Evolutionary conservation across 495 filamentous ascomycete genomes (phyloP).

Genomic region (Neurospora africana): DNA sequence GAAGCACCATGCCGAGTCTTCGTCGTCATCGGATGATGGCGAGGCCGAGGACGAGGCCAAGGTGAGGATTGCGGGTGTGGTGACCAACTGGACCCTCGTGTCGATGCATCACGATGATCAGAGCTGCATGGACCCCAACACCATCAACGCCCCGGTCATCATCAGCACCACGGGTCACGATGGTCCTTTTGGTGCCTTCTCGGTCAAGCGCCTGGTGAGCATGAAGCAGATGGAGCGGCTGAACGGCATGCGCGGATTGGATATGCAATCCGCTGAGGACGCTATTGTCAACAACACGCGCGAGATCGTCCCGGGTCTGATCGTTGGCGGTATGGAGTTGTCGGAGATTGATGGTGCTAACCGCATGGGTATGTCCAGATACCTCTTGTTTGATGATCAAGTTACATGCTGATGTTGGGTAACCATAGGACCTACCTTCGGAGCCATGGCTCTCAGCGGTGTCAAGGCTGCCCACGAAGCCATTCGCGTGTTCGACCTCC

Average conservation of each 20-base stretch:
- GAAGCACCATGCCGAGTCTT: conserved; percentile 9
- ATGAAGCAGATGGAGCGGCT: conserved; percentile 75
- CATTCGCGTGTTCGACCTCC: conserved; percentile 61
- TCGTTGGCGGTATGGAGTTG: conserved; percentile 90
- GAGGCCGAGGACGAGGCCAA: conserved; percentile 22
- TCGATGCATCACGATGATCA: conserved; percentile 78
- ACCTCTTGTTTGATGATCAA: background rate
- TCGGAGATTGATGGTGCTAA: conserved; percentile 84
- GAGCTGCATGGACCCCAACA: conserved; percentile 92
- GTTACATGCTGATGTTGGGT: background rate
- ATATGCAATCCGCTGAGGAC: conserved; percentile 84
- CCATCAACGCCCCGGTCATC: conserved; percentile 79
- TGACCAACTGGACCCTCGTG: conserved; percentile 90
- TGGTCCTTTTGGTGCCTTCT: conserved; percentile 80
- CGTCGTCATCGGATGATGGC: conserved; percentile 19
- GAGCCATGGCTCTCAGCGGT: conserved; percentile 73
- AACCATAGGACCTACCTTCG: conserved; percentile 44
- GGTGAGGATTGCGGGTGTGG: conserved; percentile 72
- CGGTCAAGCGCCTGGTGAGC: conserved; percentile 69
- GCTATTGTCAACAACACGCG: conserved; percentile 83
- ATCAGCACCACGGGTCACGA: conserved; percentile 87
- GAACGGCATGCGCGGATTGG: conserved; percentile 81
- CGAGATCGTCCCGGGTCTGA: conserved; percentile 75
- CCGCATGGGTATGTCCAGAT: conserved; percentile 51
- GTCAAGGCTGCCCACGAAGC: conserved; percentile 86